Percentiles rank a stretch among this genome's conserved stretches.
phyloP scores from a whole-genome alignment of 2,329 filamentous ascomycete species.

The Aplosporella prunicola region DNA sequence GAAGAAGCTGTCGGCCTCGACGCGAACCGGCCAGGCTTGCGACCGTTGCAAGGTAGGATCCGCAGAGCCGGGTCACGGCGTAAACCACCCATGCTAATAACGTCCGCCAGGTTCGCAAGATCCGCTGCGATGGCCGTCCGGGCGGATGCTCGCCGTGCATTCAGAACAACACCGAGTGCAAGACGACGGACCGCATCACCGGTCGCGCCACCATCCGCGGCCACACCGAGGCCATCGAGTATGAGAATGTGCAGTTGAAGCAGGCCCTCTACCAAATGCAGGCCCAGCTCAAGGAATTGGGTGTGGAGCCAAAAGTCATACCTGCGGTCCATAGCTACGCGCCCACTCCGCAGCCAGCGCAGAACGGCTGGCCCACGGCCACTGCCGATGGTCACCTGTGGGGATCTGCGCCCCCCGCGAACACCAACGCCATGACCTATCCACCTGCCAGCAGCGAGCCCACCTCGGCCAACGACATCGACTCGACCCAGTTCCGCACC shows the following conservation, averaged over 20 bases:
- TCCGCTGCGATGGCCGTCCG: slow-evolving; percentile 71
- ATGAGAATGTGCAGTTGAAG: slow-evolving; percentile 58
- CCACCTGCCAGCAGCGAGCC: slow-evolving; percentile 12
- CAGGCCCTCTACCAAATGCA: slow-evolving; percentile 60
- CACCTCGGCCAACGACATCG: slow-evolving; percentile 11
- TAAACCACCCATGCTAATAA: slow-evolving; percentile 1
- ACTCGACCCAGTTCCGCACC: slow-evolving; percentile 17
- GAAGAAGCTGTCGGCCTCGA: slow-evolving; percentile 45
- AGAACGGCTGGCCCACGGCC: slow-evolving; percentile 5
- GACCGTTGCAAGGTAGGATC: slow-evolving; percentile 70
- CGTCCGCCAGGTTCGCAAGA: slow-evolving; percentile 60
- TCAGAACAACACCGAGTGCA: slow-evolving; percentile 67
- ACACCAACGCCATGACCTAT: slow-evolving; percentile 15
- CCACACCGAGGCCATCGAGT: slow-evolving; percentile 67
- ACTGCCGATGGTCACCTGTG: slow-evolving; percentile 17
- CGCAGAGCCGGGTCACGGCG: slow-evolving; percentile 2
- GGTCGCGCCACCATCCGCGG: slow-evolving; percentile 70
- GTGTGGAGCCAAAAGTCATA: slow-evolving; percentile 49
- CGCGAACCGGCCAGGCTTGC: slow-evolving; percentile 72
- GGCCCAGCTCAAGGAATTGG: slow-evolving; percentile 51
- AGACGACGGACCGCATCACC: slow-evolving; percentile 78
- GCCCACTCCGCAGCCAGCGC: slow-evolving; percentile 11
- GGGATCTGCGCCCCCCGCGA: slow-evolving; percentile 17
- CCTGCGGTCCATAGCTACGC: slow-evolving; percentile 28
- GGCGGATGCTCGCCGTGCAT: slow-evolving; percentile 76